phyloP scores from a whole-genome alignment of 768 basidiomycete genomes.

The Termitomyces sp. region DNA sequence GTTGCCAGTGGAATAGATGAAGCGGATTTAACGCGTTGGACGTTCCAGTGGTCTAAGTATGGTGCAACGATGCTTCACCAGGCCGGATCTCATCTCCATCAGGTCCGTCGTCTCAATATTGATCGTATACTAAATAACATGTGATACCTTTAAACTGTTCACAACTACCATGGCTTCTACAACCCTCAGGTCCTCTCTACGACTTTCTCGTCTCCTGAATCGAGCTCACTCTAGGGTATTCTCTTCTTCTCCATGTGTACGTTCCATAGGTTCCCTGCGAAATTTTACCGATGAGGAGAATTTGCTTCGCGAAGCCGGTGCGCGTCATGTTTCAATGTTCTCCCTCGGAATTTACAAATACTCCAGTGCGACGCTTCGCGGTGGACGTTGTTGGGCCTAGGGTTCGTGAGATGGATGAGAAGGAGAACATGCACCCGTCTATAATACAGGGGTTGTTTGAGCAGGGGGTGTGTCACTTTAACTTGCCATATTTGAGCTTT shows the following conservation, averaged over 20 bases:
- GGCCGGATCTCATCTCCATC: not conserved
- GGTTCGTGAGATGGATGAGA: slow-evolving; percentile 98
- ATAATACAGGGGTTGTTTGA: slow-evolving; percentile 89
- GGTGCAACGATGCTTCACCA: no score
- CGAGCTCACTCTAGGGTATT: slow-evolving; percentile 23
- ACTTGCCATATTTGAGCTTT: not conserved
- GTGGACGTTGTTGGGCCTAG: slow-evolving; percentile 85
- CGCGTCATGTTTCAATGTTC: slow-evolving; percentile 15
- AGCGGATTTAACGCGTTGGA: no score
- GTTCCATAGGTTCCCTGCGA: slow-evolving; percentile 55
- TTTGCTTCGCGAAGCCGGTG: slow-evolving; percentile 89
- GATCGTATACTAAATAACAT: not conserved
- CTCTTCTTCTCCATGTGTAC: slow-evolving; percentile 28
- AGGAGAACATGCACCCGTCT: slow-evolving; percentile 85
- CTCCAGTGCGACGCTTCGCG: slow-evolving; percentile 82
- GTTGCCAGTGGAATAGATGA: no score
- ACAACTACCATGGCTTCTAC: slow-evolving; percentile 11
- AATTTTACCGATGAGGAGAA: slow-evolving; percentile 91
- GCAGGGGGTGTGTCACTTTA: slow-evolving; percentile 65
- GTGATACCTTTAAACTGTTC: not conserved
- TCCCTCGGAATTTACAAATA: not conserved
- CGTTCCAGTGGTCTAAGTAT: no score
- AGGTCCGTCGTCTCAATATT: not conserved
- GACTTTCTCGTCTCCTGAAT: slow-evolving; percentile 1
- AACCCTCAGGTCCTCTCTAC: slow-evolving; percentile 12